Evolutionary conservation across 2,329 filamentous ascomycete genomes (phyloP).

Genomic region (Exophiala sp.): DNA sequence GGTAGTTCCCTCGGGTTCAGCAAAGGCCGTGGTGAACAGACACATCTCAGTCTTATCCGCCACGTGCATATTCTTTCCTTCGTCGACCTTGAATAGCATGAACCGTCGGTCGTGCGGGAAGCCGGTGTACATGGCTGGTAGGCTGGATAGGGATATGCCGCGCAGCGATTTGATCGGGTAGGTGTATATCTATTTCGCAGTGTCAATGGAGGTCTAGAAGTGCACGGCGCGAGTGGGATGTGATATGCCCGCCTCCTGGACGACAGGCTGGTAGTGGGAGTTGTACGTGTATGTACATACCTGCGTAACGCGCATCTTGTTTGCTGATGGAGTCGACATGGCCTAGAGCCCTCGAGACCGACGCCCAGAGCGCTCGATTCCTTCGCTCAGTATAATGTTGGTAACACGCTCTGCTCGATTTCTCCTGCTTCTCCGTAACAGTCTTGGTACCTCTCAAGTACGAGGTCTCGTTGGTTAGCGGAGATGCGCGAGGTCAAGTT

Average conservation of each 20-base stretch:
- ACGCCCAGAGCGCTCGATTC: background rate
- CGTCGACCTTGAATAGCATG: constrained; percentile 60
- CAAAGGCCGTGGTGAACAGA: constrained; percentile 56
- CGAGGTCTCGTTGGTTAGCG: background rate
- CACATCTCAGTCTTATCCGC: constrained; percentile 56
- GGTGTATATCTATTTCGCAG: constrained; percentile 56
- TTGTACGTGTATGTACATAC: background rate
- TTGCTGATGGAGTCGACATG: constrained; percentile 1
- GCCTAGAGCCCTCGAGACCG: background rate
- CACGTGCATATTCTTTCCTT: constrained; percentile 58
- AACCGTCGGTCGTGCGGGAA: constrained; percentile 65
- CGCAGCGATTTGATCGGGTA: constrained; percentile 74
- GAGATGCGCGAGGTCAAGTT: background rate
- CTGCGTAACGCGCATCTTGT: constrained; percentile 14
- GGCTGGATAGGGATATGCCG: constrained; percentile 53
- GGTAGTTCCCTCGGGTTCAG: constrained; percentile 20
- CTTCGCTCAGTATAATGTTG: background rate
- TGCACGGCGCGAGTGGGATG: background rate
- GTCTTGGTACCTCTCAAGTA: background rate
- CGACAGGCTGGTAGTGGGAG: background rate
- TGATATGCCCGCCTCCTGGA: background rate
- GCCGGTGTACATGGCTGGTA: constrained; percentile 59
- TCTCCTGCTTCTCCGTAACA: background rate
- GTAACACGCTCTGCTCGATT: background rate
- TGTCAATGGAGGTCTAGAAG: background rate